phyloP scores from a whole-genome alignment of 2,329 filamentous ascomycete genomes.

The Stachybotrys echinatus region DNA sequence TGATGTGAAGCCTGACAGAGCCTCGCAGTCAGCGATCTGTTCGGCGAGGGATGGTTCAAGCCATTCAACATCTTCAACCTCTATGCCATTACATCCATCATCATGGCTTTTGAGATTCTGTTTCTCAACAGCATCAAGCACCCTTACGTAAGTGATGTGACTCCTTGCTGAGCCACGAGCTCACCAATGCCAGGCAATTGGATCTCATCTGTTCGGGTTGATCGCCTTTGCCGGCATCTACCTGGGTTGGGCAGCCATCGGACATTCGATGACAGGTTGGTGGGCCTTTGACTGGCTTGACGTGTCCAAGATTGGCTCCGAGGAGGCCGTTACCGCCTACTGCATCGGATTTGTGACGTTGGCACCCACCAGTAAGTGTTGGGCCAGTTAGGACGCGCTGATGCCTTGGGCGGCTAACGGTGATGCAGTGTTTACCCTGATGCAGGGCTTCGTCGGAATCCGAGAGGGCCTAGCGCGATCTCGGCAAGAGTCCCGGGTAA shows the following conservation, averaged over 20 bases:
- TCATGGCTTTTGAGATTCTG: conserved; percentile 40
- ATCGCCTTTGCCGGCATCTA: conserved; percentile 37
- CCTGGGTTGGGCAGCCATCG: conserved; percentile 43
- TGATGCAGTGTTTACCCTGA: conserved; percentile 37
- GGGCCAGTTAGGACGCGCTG: neutral
- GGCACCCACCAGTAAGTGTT: conserved; percentile 37
- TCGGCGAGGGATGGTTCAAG: conserved; percentile 42
- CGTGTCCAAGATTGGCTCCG: conserved; percentile 33
- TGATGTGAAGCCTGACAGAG: conserved; percentile 10
- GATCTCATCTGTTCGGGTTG: conserved; percentile 35
- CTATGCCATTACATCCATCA: conserved; percentile 34
- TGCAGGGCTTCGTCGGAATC: conserved; percentile 44
- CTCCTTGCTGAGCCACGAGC: no score
- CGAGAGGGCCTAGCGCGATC: conserved; percentile 35
- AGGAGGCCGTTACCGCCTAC: conserved; percentile 38
- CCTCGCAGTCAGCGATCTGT: conserved; percentile 37
- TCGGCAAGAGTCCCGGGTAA: conserved; percentile 14
- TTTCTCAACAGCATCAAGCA: conserved; percentile 50
- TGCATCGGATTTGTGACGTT: conserved; percentile 38
- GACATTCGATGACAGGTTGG: conserved; percentile 38
- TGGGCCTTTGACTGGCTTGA: conserved; percentile 49
- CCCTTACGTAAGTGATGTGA: conserved; percentile 33
- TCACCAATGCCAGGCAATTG: conserved; percentile 32
- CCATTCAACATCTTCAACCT: conserved; percentile 41
- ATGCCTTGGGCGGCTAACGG: conserved; percentile 9